Evolutionary conservation across 257 asterid species (phyloP), one percentile per base, ranked within the genome.

Genomic region (Henckelia pumila): DNA sequence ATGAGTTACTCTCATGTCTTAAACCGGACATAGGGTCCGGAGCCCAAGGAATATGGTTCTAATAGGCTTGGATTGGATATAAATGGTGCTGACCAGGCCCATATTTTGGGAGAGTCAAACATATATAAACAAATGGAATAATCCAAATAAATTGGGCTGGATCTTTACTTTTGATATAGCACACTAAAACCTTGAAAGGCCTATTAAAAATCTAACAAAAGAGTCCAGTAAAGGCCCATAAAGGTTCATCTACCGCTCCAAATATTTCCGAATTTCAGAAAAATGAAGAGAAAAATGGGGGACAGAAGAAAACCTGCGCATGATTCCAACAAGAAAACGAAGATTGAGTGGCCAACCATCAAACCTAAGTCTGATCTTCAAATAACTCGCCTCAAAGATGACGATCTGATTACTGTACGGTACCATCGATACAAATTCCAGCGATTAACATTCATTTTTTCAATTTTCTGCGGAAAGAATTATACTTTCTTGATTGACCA

Each of bases 321-420:
- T 6, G 78, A 49, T 19, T 61, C 56, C 68, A 73, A 77, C 72
- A 60, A 79, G 66, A 74, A 65, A 63, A 59, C 73, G n/a, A 67
- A 55, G 56, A 21, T 78, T 6, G 87, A 74, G 10, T 85, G 88
- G 92, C 95, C 95, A 13, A 67, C 70, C 25, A 75, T 88, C 58
- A 82, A 83, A 80, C 78, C 85, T 28, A 88, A 88, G 73, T 63
- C 78, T 20, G 69, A 83, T 76, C 94, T 88, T 70, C 77, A 73
- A 29, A 56, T 77, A 56, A 73, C 71, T 69, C 78, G 83, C 73
- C 83, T 88, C 68, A 88, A 85, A 78, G 87, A 78, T 19, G 72
- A 78, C 37, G 86, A 88, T 73, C 78, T 82, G 33, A 67, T 88
- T 64, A 80, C 90, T 66, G 88, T 85, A 79, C 9, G 83, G 5